phyloP scores from a whole-genome alignment of 768 basidiomycete genomes.

The Tulasnella sp. region DNA sequence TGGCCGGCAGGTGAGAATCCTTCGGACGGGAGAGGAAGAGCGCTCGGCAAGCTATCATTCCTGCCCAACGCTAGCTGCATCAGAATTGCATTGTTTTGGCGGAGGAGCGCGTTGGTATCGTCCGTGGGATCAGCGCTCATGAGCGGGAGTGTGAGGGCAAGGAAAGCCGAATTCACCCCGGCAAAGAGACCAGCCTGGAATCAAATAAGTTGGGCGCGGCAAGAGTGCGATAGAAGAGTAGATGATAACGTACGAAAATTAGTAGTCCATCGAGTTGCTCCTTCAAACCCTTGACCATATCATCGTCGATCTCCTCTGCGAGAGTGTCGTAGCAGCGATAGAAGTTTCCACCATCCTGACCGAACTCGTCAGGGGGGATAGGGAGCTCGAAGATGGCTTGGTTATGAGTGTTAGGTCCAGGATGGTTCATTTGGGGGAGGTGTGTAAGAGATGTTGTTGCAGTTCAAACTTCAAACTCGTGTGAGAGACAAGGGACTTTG shows the following conservation, averaged over 20 bases:
- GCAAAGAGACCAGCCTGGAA: background rate
- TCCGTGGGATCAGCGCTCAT: background rate
- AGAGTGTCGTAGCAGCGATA: background rate
- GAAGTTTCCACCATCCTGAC: background rate
- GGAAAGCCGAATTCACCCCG: background rate
- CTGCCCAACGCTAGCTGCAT: background rate
- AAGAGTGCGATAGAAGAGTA: background rate
- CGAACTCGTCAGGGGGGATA: background rate
- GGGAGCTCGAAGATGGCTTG: background rate
- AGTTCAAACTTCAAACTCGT: background rate
- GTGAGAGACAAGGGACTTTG: background rate
- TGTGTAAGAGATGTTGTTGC: background rate
- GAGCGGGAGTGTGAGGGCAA: background rate
- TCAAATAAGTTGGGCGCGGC: no score
- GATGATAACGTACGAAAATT: background rate
- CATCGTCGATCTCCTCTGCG: background rate
- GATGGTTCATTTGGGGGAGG: background rate
- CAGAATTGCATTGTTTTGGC: background rate
- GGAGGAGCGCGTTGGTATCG: background rate
- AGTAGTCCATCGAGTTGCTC: background rate
- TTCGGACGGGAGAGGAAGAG: background rate
- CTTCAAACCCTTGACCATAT: background rate
- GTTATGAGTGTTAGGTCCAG: background rate
- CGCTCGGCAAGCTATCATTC: background rate
- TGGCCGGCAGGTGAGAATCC: background rate